phyloP scores from a whole-genome alignment of 2,329 filamentous ascomycete genomes.

The Fusarium piperis region DNA sequence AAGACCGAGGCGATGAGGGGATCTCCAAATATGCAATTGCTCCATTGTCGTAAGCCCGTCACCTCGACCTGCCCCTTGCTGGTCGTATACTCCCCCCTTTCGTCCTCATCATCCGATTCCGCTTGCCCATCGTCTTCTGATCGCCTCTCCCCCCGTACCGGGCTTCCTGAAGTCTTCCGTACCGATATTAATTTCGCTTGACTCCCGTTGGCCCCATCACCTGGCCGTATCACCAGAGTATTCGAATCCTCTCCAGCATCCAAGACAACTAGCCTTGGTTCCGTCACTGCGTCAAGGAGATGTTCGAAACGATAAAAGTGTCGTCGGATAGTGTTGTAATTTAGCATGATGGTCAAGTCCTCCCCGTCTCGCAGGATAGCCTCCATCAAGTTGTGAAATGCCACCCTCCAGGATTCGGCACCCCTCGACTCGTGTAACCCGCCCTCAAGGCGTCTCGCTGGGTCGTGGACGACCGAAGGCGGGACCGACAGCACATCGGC shows the following conservation, averaged over 20 bases:
- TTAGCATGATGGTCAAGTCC: conserved; percentile 66
- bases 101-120: conserved; percentile 6
- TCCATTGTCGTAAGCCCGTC: conserved; percentile 67
- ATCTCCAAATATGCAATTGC: conserved; percentile 68
- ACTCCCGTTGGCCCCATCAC: conserved; percentile 3
- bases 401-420: conserved; percentile 61
- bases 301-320: conserved; percentile 61
- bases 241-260: conserved; percentile 62
- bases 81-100: not conserved
- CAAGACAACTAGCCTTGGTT: conserved; percentile 63
- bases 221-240: conserved; percentile 52
- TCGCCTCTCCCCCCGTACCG: not conserved
- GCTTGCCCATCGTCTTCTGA: not conserved
- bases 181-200: conserved; percentile 1
- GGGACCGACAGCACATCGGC: conserved; percentile 41
- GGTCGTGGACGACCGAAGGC: conserved; percentile 18
- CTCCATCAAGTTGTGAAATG: conserved; percentile 67
- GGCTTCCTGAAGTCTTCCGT: not conserved
- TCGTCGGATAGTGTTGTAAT: conserved; percentile 63
- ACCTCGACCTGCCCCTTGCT: conserved; percentile 46
- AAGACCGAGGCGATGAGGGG: conserved; percentile 64
- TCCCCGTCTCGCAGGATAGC: conserved; percentile 67
- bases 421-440: conserved; percentile 37
- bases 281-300: conserved; percentile 61
- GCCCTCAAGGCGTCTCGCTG: conserved; percentile 33